Evolutionary conservation across 768 basidiomycete genomes (phyloP), one percentile per base, ranked within the genome.

Genomic region (Boletus reticuloceps): DNA sequence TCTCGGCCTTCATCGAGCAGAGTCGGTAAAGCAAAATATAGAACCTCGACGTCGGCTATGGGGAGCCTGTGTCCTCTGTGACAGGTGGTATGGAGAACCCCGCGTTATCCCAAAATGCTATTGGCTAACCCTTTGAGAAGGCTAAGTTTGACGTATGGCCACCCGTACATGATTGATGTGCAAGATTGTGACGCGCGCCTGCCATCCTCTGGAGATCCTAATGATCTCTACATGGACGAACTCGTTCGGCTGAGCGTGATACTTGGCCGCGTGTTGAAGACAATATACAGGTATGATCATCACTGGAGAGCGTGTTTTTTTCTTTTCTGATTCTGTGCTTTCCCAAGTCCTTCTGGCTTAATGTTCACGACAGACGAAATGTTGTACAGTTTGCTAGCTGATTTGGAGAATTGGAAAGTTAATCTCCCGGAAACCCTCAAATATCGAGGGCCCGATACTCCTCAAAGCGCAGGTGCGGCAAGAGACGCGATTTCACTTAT

Each of bases 81-180:
- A 99, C 72, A 79, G 96, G 74, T 97, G 94, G 91, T 92, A 74
- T 61, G 80, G 20, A 54, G 41, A 51, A 17, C n/a, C 47, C 51
- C 42, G 12, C 31, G 52, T 61, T 57, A 48, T 29, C 25, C 20
- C 5, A 17, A 37, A 32, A 40, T 34, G 32, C 44, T 11, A 37
- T 56, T 5, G 36, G 42, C 51, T 55, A 20, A 66, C 47, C 51
- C 43, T 36, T 32, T 45, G 53, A 49, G 17, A 65, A 92, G 91
- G 91, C 82, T 86, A 51, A 91, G 90, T 66, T 76, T 94, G 37
- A 86, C 91, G 22, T 92, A 94, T 63, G 96, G 96, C 0, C 91
- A 94, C 61, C 96, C 96, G 4, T 89, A 86, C 69, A 91, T 96
- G 89, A 96, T 99, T 58, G 95, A 98, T 69, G 84, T 98, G 3